Percentiles rank a stretch among this genome's conserved stretches.
phyloP scores from a whole-genome alignment of 352 stramenopile species.

The Globisporangium barbulae region DNA sequence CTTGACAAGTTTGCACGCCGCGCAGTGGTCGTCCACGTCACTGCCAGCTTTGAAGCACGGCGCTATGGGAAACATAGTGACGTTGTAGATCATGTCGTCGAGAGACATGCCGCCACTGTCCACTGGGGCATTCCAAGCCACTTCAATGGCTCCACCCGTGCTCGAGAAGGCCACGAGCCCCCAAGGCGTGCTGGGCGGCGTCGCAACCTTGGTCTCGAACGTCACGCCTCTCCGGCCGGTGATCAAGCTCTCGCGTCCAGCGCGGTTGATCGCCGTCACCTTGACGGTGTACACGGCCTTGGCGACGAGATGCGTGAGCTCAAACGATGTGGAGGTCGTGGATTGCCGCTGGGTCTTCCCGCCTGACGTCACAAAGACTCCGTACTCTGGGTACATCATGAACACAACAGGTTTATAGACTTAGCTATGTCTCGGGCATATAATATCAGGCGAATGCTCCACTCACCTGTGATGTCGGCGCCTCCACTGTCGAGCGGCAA shows the following conservation, averaged over 20 bases:
- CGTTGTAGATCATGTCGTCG: constrained; percentile 44
- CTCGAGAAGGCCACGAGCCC: constrained; percentile 23
- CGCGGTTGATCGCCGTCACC: constrained; percentile 35
- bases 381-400: constrained; percentile 19
- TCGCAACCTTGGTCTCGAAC: constrained; percentile 34
- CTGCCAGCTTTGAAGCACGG: constrained; percentile 27
- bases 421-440: background rate
- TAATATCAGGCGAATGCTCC: background rate
- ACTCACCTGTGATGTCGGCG: constrained; percentile 33
- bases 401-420: background rate
- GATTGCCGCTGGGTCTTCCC: constrained; percentile 18
- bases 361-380: constrained; percentile 17
- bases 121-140: constrained; percentile 41
- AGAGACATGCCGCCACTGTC: constrained; percentile 33
- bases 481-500: constrained; percentile 44
- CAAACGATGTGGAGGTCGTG: constrained; percentile 14
- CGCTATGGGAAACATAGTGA: constrained; percentile 25
- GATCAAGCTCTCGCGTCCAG: constrained; percentile 23
- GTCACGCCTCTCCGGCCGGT: constrained; percentile 20
- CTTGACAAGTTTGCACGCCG: constrained; percentile 29
- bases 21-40: constrained; percentile 19
- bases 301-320: constrained; percentile 29
- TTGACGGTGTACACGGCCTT: constrained; percentile 51
- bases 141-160: constrained; percentile 48
- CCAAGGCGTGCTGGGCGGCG: constrained; percentile 32